These are phyloP conservation scores for Kwoniella shivajii DNA, from an alignment of 1,284 basidiomycete species.

Conservation along the genomic window DNA sequence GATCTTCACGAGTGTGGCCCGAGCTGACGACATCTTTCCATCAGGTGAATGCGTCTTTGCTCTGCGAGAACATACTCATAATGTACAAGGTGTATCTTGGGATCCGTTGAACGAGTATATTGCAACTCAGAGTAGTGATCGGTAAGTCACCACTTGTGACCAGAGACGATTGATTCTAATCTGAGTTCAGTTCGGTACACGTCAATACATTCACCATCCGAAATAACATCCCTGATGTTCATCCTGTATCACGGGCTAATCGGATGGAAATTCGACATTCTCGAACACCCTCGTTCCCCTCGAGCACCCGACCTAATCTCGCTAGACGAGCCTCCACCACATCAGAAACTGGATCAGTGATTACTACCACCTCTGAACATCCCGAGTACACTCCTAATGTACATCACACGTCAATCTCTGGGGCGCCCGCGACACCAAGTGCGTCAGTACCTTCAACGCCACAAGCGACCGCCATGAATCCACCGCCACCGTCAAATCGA, in stretches of 20 bases:
- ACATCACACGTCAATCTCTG: constrained; percentile 53
- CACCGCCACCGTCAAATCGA: constrained; percentile 51
- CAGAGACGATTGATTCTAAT: constrained; percentile 6
- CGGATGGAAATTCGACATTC: constrained; percentile 53
- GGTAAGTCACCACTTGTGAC: constrained; percentile 52
- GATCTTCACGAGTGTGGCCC: neutral
- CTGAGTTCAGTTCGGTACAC: constrained; percentile 66
- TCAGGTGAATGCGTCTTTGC: constrained; percentile 51
- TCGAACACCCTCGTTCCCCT: constrained; percentile 52
- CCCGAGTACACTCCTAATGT: constrained; percentile 42
- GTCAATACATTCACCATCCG: constrained; percentile 78
- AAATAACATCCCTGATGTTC: constrained; percentile 77
- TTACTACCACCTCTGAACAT: constrained; percentile 62
- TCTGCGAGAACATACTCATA: constrained; percentile 77
- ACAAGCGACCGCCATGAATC: constrained; percentile 47
- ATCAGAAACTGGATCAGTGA: constrained; percentile 70
- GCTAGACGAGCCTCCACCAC: constrained; percentile 70
- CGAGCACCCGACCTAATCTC: constrained; percentile 59
- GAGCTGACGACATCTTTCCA: constrained; percentile 16
- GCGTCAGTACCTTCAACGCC: constrained; percentile 50
- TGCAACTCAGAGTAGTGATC: constrained; percentile 89
- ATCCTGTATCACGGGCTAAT: constrained; percentile 56
- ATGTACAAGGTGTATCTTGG: constrained; percentile 96
- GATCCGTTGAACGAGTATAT: constrained; percentile 93
- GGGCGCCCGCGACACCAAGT: constrained; percentile 32